Evolutionary conservation across 129 eudicot species (phyloP).

Genomic region (Cynara cardunculus): DNA sequence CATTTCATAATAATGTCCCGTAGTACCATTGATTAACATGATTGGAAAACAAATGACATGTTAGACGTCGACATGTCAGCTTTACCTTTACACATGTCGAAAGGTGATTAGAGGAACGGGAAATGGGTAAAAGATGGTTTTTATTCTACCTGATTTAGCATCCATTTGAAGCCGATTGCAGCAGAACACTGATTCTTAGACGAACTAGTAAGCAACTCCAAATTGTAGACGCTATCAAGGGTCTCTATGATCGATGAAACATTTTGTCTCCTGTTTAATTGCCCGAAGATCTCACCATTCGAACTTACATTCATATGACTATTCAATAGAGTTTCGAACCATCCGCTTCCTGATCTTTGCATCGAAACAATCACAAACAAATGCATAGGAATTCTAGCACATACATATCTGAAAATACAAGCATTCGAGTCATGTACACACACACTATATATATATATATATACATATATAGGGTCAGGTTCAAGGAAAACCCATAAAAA

Average conservation of each 20-base stretch:
- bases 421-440: neutral
- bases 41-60: too few relatives aligned
- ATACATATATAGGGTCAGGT: too few relatives aligned
- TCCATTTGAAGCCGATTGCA: slow-evolving; percentile 97
- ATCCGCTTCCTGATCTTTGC: slow-evolving; percentile 98
- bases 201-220: slow-evolving; percentile 89
- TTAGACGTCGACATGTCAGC: too few relatives aligned
- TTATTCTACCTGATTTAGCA: slow-evolving; percentile 84
- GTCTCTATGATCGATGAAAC: slow-evolving; percentile 53
- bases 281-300: slow-evolving; percentile 85
- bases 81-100: neutral
- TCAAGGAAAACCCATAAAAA: too few relatives aligned
- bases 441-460: too few relatives aligned
- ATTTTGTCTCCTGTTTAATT: slow-evolving; percentile 58
- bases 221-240: slow-evolving; percentile 73
- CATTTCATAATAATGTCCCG: neutral
- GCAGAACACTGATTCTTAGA: slow-evolving; percentile 85
- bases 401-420: slow-evolving; percentile 49
- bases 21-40: neutral
- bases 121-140: neutral
- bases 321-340: slow-evolving; percentile 89
- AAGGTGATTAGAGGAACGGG: neutral
- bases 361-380: slow-evolving; percentile 74
- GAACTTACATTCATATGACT: slow-evolving; percentile 86
- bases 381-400: slow-evolving; percentile 59